These are phyloP conservation scores for Silene latifolia DNA, from an alignment of 148 eudicot genomes.

Conservation along the genomic window DNA sequence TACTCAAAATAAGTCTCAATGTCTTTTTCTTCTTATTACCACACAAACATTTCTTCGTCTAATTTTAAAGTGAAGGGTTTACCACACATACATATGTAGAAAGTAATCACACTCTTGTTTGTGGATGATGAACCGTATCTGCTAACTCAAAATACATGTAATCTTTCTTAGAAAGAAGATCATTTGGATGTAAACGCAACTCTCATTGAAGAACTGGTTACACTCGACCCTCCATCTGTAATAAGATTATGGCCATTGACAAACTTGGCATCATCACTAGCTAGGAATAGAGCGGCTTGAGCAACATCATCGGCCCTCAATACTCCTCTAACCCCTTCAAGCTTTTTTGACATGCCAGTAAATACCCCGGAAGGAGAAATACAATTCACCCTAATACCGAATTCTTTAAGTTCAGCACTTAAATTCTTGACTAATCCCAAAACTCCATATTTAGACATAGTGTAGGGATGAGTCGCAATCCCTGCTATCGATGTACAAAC, in stretches of 20 bases:
- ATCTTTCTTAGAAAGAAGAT: not conserved
- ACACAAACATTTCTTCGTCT: too few relatives aligned
- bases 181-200: slow-evolving; percentile 23
- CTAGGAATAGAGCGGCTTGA: slow-evolving; percentile 42
- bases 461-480: slow-evolving; percentile 32
- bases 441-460: slow-evolving; percentile 40
- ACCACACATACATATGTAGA: too few relatives aligned
- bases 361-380: slow-evolving; percentile 46
- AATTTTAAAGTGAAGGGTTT: too few relatives aligned
- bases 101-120: too few relatives aligned
- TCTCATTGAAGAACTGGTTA: slow-evolving; percentile 27
- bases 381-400: slow-evolving; percentile 56
- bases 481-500: slow-evolving; percentile 35
- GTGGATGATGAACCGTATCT: too few relatives aligned
- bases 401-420: slow-evolving; percentile 39
- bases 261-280: slow-evolving; percentile 41
- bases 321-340: slow-evolving; percentile 16
- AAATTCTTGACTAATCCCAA: slow-evolving; percentile 40
- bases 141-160: not conserved
- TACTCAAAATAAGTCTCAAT: too few relatives aligned
- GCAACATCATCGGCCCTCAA: slow-evolving; percentile 43
- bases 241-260: slow-evolving; percentile 52
- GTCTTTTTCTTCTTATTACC: too few relatives aligned
- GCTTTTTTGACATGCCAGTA: slow-evolving; percentile 24
- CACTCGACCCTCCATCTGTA: slow-evolving; percentile 58